Evolutionary conservation across 2,329 filamentous ascomycete genomes (phyloP).

Genomic region (Ceratocystis smalleyi): DNA sequence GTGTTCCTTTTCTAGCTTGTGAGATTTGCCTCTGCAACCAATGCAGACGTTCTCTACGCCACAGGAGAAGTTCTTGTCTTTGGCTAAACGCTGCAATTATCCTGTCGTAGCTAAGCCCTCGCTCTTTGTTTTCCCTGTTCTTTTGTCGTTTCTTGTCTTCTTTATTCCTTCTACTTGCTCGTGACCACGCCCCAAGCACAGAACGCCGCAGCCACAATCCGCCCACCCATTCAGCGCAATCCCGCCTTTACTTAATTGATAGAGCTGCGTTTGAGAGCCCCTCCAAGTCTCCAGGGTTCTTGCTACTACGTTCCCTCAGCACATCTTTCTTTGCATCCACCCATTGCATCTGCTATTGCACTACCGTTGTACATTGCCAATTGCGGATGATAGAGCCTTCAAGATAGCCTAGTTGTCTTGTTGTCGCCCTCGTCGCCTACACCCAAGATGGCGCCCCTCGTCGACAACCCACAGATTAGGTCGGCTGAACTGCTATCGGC

Average conservation of each 20-base stretch:
- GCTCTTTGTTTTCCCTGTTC: background rate
- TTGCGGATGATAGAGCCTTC: background rate
- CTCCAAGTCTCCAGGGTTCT: background rate
- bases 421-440: background rate
- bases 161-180: background rate
- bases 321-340: background rate
- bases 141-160: background rate
- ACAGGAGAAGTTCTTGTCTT: background rate
- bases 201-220: too few relatives aligned
- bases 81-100: background rate
- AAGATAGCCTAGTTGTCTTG: background rate
- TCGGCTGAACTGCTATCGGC: constrained; percentile 78
- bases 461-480: constrained; percentile 82
- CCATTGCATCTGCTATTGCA: background rate
- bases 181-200: background rate
- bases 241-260: background rate
- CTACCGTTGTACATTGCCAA: background rate
- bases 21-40: constrained; percentile 1
- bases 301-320: background rate
- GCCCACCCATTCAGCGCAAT: background rate
- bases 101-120: background rate
- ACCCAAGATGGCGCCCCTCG: constrained; percentile 54
- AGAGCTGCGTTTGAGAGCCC: background rate
- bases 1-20: background rate
- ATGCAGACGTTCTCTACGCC: background rate